These are phyloP conservation scores for Carex scoparia DNA, from an alignment of 176 grass and related monocot genomes.

Conservation along the genomic window DNA sequence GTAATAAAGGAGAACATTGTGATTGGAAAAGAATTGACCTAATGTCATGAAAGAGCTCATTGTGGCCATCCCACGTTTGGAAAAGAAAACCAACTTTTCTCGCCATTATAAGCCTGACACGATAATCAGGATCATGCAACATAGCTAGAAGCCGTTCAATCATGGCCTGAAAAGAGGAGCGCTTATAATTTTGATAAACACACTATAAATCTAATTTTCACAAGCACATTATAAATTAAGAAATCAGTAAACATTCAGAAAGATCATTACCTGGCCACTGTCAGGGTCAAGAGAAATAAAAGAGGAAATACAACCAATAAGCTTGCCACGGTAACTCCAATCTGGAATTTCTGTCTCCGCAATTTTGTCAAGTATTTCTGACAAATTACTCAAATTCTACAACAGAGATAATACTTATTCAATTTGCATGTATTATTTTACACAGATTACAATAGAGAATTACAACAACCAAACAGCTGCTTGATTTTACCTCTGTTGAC, in stretches of 20 bases:
- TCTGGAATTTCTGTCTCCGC: slow-evolving; percentile 41
- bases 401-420: slow-evolving; percentile 25
- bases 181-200: not conserved
- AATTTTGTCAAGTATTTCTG: slow-evolving; percentile 51
- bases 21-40: slow-evolving; percentile 39
- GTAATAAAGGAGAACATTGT: not conserved
- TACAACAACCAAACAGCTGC: slow-evolving; percentile 22
- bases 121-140: slow-evolving; percentile 91
- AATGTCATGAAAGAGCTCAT: slow-evolving; percentile 83
- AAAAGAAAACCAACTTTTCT: slow-evolving; percentile 79
- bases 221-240: not conserved
- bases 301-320: slow-evolving; percentile 72
- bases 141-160: slow-evolving; percentile 71
- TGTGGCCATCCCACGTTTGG: slow-evolving; percentile 92
- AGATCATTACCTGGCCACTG: slow-evolving; percentile 54
- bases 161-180: slow-evolving; percentile 48
- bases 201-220: slow-evolving; percentile 13
- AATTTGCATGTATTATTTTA: slow-evolving; percentile 24
- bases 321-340: slow-evolving; percentile 66
- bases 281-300: slow-evolving; percentile 74
- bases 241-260: not conserved
- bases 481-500: slow-evolving; percentile 31
- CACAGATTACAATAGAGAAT: slow-evolving; percentile 10
- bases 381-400: slow-evolving; percentile 55
- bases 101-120: slow-evolving; percentile 80